Percentiles rank a stretch among this genome's conserved stretches.
Evolutionary conservation across 108 stramenopile genomes (phyloP).

Genomic region (Cyclostephanos tholiformis): DNA sequence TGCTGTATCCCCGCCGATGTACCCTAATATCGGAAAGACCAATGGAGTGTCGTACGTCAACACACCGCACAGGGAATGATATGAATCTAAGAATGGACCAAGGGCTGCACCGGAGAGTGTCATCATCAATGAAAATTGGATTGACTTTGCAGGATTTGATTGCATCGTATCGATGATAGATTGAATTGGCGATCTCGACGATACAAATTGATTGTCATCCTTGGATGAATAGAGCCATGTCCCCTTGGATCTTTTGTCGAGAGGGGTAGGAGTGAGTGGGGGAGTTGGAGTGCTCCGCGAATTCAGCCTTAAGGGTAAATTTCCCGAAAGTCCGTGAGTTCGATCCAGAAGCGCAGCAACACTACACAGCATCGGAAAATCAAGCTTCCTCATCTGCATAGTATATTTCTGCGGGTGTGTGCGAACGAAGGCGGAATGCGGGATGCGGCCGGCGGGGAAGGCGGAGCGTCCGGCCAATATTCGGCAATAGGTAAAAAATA

Average conservation of each 20-base stretch:
- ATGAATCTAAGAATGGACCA: slow-evolving; percentile 87
- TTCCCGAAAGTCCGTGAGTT: slow-evolving; percentile 2
- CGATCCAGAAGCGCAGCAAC: background rate
- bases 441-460: background rate
- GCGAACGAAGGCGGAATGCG: background rate
- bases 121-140: slow-evolving; percentile 66
- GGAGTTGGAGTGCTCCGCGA: background rate
- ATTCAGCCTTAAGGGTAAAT: background rate
- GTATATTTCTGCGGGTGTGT: background rate
- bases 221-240: slow-evolving; percentile 2
- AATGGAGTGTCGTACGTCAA: slow-evolving; percentile 79
- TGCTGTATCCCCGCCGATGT: slow-evolving; percentile 42
- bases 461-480: too few species aligned
- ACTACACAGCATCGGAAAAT: background rate
- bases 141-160: slow-evolving; percentile 35
- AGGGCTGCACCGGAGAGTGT: slow-evolving; percentile 68
- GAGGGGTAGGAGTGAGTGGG: background rate
- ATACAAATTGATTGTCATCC: slow-evolving; percentile 9
- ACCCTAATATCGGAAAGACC: slow-evolving; percentile 52
- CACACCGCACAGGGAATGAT: slow-evolving; percentile 81
- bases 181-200: slow-evolving; percentile 13
- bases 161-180: slow-evolving; percentile 12
- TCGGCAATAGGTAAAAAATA: too few species aligned
- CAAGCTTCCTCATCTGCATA: slow-evolving; percentile 3
- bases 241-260: background rate